phyloP scores from a whole-genome alignment of 2,329 filamentous ascomycete species.

The Fusarium agapanthi region DNA sequence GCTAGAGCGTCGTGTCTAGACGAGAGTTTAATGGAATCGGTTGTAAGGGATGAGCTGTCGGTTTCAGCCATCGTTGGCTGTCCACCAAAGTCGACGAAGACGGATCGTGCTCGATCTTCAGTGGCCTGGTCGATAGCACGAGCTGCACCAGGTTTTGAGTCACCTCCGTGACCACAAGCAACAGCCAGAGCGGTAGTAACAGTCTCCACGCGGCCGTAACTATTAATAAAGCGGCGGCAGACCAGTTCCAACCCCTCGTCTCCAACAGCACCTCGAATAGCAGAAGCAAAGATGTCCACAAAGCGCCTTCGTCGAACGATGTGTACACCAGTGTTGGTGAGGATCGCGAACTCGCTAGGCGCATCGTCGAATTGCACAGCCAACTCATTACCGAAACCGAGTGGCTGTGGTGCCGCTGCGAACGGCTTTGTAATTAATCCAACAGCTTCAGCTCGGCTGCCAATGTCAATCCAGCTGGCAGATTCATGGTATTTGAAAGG shows the following conservation, averaged over 20 bases:
- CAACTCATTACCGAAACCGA: slow-evolving; percentile 93
- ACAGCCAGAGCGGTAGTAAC: slow-evolving; percentile 92
- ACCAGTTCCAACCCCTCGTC: slow-evolving; percentile 85
- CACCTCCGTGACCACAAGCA: slow-evolving; percentile 90
- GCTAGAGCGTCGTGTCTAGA: slow-evolving; percentile 89
- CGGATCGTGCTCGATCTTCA: slow-evolving; percentile 82
- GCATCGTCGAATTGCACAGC: slow-evolving; percentile 93
- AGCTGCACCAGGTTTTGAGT: slow-evolving; percentile 74
- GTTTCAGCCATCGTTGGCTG: slow-evolving; percentile 84
- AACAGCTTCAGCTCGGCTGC: slow-evolving; percentile 78
- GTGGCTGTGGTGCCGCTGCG: slow-evolving; percentile 70
- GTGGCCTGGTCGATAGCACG: slow-evolving; percentile 86
- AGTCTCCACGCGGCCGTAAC: slow-evolving; percentile 89
- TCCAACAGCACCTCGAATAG: slow-evolving; percentile 76
- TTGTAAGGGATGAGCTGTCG: slow-evolving; percentile 74
- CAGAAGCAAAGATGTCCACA: slow-evolving; percentile 89
- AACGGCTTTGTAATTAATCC: slow-evolving; percentile 80
- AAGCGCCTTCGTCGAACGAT: slow-evolving; percentile 83
- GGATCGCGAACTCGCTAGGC: slow-evolving; percentile 83
- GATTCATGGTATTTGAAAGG: slow-evolving; percentile 77
- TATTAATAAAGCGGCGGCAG: slow-evolving; percentile 81
- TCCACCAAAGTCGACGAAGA: slow-evolving; percentile 92
- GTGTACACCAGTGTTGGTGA: slow-evolving; percentile 92
- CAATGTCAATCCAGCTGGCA: slow-evolving; percentile 80
- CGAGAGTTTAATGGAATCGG: slow-evolving; percentile 87